Evolutionary conservation across 805 yeast species (phyloP).

Genomic region (Saccharomycopsis malanga): DNA sequence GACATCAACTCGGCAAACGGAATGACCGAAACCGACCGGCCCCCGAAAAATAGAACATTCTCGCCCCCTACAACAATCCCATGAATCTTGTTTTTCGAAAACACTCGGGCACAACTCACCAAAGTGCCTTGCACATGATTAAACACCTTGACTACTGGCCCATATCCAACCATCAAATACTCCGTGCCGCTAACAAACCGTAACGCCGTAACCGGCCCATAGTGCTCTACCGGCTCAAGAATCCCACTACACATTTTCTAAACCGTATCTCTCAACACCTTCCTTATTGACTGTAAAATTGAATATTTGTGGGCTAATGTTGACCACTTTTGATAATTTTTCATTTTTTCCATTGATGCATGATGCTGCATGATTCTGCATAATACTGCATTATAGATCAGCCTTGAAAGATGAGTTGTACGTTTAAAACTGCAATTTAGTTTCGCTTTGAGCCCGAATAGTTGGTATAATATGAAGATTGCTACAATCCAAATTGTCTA

Average conservation of each 20-base stretch:
- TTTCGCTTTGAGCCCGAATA: too few species aligned
- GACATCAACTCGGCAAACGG: conserved; percentile 27
- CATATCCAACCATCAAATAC: conserved; percentile 14
- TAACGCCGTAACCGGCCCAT: conserved; percentile 19
- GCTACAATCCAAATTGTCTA: too few species aligned
- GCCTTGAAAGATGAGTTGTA: too few species aligned
- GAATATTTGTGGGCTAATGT: too few species aligned
- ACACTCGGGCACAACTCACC: conserved; percentile 31
- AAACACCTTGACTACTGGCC: conserved; percentile 8
- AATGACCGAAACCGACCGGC: conserved; percentile 52
- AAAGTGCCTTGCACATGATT: conserved; percentile 3
- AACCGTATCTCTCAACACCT: not conserved
- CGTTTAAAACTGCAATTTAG: too few species aligned
- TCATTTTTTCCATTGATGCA: too few species aligned
- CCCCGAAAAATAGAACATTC: conserved; percentile 52
- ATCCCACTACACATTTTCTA: too few species aligned
- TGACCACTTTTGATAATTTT: too few species aligned
- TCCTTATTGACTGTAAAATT: too few species aligned
- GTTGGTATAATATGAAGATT: too few species aligned
- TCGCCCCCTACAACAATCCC: conserved; percentile 45
- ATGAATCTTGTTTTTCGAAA: conserved; percentile 75
- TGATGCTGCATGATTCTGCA: too few species aligned
- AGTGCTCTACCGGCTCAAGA: conserved; percentile 9
- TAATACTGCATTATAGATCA: too few species aligned
- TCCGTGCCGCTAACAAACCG: conserved; percentile 8